Conservation (phyloP, 2,329 filamentous ascomycete genomes). For the Xylaria sp. region DNA sequence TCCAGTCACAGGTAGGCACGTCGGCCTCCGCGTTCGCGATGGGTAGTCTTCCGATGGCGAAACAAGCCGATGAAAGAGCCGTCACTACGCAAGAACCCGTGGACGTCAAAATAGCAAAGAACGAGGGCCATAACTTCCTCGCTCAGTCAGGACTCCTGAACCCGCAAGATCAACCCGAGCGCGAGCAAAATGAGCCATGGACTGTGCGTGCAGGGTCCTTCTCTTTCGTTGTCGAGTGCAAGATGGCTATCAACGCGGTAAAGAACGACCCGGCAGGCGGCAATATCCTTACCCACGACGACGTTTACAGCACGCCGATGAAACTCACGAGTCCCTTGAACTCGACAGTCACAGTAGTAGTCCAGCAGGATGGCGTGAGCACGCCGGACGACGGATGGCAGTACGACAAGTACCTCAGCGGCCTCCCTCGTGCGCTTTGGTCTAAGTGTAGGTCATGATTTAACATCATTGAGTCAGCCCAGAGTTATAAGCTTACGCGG, state of each 20-base stretch:
- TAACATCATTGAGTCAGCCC: not conserved
- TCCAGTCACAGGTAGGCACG: not conserved
- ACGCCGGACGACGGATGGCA: constrained; percentile 18
- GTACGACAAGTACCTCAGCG: constrained; percentile 18
- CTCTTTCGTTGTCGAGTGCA: constrained; percentile 40
- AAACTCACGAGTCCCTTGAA: constrained; percentile 14
- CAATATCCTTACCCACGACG: constrained; percentile 7
- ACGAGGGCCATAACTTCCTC: constrained; percentile 37
- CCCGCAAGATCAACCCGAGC: constrained; percentile 15
- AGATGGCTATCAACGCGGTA: constrained; percentile 37
- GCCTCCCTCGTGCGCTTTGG: constrained; percentile 25
- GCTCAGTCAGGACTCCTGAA: constrained; percentile 36
- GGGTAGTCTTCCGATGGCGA: not conserved
- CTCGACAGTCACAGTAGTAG: constrained; percentile 19
- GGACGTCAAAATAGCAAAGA: constrained; percentile 1
- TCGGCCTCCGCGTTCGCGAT: not conserved
- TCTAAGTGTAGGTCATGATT: constrained; percentile 24
- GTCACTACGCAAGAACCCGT: not conserved
- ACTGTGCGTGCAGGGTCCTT: constrained; percentile 41
- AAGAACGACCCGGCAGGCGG: not conserved
- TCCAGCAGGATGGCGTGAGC: constrained; percentile 14
- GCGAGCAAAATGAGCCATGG: constrained; percentile 36
- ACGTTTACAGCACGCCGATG: constrained; percentile 30
- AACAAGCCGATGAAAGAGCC: not conserved
- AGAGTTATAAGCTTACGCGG: constrained; percentile 6